A percentile compares a stretch with the other conserved stretches of the same genome.
phyloP scores from a whole-genome alignment of 371 early-diverging fungal species.

The Neoconidiobolus thromboides region DNA sequence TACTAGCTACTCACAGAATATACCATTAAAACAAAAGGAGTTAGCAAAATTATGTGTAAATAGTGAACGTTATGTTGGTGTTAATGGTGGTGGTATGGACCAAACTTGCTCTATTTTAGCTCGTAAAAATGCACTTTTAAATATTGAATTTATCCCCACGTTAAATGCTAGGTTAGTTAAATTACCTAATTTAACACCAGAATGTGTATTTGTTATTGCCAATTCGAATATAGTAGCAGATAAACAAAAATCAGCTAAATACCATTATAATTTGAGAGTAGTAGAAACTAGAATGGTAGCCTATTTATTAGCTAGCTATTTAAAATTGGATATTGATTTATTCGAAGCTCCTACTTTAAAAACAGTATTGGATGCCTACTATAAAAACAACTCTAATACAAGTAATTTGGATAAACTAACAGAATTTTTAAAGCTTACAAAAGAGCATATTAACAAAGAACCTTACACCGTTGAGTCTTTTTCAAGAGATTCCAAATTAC shows the following conservation, averaged over 20 bases:
- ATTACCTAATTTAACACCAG: constrained; percentile 28
- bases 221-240: constrained; percentile 74
- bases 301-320: constrained; percentile 33
- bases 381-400: constrained; percentile 10
- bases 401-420: neutral
- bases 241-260: constrained; percentile 74
- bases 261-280: constrained; percentile 81
- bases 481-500: constrained; percentile 28
- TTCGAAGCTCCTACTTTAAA: constrained; percentile 27
- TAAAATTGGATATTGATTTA: constrained; percentile 23
- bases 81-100: constrained; percentile 79
- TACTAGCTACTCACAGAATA: constrained; percentile 30
- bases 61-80: constrained; percentile 66
- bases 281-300: constrained; percentile 80
- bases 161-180: constrained; percentile 40
- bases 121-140: constrained; percentile 40
- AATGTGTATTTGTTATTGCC: constrained; percentile 68
- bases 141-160: constrained; percentile 70
- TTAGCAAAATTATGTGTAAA: constrained; percentile 57
- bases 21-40: constrained; percentile 7
- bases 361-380: constrained; percentile 41
- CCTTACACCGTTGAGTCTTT: constrained; percentile 38
- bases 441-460: constrained; percentile 1
- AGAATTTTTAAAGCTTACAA: neutral
- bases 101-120: constrained; percentile 76